Base-by-base conservation (phyloP, 768 basidiomycete species). In the Boletales sp. region DNA sequence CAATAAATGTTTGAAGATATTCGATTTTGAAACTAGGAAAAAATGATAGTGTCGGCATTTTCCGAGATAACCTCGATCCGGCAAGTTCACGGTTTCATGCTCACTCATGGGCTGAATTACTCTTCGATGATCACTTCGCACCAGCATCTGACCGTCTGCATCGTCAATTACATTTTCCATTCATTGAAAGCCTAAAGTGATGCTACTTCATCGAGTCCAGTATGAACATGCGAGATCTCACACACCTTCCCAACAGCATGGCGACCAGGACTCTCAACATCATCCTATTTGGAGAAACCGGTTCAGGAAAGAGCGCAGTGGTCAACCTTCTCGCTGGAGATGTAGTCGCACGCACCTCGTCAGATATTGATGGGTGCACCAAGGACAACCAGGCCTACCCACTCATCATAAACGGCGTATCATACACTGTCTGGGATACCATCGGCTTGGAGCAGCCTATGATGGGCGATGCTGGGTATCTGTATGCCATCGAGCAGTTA, bases 381-480 rank as follows among this genome's bases (percentile, higher is more conserved):
- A 35, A 39, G 18, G 30, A 27, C 8, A 39, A 31, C 24, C 18
- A 19, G 9, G 17, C 37, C 14, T 39, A 47, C 29, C n/a, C 37
- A 14, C 13, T 47, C 38, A 6, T 19, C 38, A 18, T 47, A 11
- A 14, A 32, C 8, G 38, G 24, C 14, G 38, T 32, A 21, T 47
- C 46, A 29, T 47, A 47, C 38, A 40, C 30, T 13, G 8, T 47
- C 39, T 47, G 46, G 46, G 46, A 47, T 11, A 47, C 46, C 14
- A 10, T 27, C 19, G 46, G 46, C 9, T 12, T 47, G 38, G 45
- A 47, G 18, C 45, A 47, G 45, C 45, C 45, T 14, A 47, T 39
- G 27, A 37, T 46, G n/a, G 45, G 27, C 10, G 17, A 39, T 8
- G 13, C 45, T 13, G 45, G 37, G 4, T 47, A 47, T 32, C 18